Percentiles rank a stretch among this genome's conserved stretches.
Evolutionary conservation across 805 yeast species (phyloP).

Genomic region (Metschnikowia arizonensis): DNA sequence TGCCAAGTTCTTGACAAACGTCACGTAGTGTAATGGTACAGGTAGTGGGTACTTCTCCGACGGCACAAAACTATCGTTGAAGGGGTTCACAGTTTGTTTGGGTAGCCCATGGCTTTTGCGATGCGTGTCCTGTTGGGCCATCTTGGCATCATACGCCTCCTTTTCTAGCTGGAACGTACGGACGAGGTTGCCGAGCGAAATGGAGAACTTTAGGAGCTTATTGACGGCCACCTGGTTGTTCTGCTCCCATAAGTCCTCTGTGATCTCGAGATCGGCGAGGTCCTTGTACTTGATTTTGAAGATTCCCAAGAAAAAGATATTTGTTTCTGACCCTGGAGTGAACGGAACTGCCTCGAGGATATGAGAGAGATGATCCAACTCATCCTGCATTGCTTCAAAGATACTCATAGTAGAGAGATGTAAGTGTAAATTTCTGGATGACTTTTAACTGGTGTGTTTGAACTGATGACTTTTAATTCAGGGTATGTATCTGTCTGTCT

Average conservation of each 20-base stretch:
- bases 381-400: slow-evolving; percentile 22
- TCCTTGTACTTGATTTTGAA: slow-evolving; percentile 27
- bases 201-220: slow-evolving; percentile 38
- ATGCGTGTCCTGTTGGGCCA: slow-evolving; percentile 12
- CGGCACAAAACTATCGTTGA: slow-evolving; percentile 10
- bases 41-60: slow-evolving; percentile 1
- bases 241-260: slow-evolving; percentile 17
- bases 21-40: slow-evolving; percentile 25
- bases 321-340: slow-evolving; percentile 15
- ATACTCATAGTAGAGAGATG: slow-evolving; percentile 11
- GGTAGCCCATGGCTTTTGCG: background rate
- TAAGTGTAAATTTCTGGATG: too few relatives aligned
- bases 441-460: too few relatives aligned
- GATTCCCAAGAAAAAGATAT: slow-evolving; percentile 27
- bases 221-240: slow-evolving; percentile 31
- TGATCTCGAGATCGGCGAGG: slow-evolving; percentile 21
- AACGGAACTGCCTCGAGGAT: slow-evolving; percentile 36
- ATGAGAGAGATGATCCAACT: slow-evolving; percentile 24
- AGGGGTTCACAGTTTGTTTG: slow-evolving; percentile 13
- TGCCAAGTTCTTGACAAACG: slow-evolving; percentile 32
- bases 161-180: slow-evolving; percentile 35
- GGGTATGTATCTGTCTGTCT: too few relatives aligned
- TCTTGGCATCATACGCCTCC: slow-evolving; percentile 26
- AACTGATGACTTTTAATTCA: too few relatives aligned
- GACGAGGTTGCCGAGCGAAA: slow-evolving; percentile 39